phyloP scores from a whole-genome alignment of 768 basidiomycete species.

The Collybiopsis confluens region DNA sequence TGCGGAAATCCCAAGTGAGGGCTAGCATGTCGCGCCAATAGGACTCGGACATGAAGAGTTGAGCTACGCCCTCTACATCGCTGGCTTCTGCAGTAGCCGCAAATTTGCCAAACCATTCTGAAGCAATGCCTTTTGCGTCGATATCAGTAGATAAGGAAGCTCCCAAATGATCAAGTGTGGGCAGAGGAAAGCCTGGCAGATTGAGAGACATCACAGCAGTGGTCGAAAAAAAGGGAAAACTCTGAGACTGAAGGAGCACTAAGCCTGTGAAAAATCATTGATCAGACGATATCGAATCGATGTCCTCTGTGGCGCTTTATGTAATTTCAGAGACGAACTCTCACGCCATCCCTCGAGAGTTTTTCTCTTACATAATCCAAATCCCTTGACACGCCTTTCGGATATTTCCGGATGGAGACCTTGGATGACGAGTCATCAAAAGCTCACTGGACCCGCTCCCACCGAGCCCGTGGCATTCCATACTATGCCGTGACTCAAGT shows the following conservation, averaged over 20 bases:
- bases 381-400: no score
- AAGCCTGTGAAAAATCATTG: not conserved
- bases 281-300: no score
- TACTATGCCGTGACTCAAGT: no score
- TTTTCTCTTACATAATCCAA: no score
- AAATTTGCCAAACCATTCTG: conserved; percentile 20
- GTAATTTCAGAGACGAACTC: no score
- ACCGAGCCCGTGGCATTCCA: no score
- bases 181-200: conserved; percentile 5
- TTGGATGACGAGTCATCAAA: no score
- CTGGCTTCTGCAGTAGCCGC: conserved; percentile 8
- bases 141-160: not conserved
- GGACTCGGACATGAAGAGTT: conserved; percentile 26
- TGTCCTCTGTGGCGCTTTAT: no score
- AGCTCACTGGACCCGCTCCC: no score
- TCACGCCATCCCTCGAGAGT: no score
- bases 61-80: conserved; percentile 16
- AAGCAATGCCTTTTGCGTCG: conserved; percentile 2
- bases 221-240: not conserved
- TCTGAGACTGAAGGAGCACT: not conserved
- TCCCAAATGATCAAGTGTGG: conserved; percentile 3
- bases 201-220: not conserved
- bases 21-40: conserved; percentile 51
- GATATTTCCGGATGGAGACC: no score
- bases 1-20: conserved; percentile 52